These are phyloP conservation scores for Phytophthora pluvialis DNA, from an alignment of 352 stramenopile species.

Conservation along the genomic window DNA sequence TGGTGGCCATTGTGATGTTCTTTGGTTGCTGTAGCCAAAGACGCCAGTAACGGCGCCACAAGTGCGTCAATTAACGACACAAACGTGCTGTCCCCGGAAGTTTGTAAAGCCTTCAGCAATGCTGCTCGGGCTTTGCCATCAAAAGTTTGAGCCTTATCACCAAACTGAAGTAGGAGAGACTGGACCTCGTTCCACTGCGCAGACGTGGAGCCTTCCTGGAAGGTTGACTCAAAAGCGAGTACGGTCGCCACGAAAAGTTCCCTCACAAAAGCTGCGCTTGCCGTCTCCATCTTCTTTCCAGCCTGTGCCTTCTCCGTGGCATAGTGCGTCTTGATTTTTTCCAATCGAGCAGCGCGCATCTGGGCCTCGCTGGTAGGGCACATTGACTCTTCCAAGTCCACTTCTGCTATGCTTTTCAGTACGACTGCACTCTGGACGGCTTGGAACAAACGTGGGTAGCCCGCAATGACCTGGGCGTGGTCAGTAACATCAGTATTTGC, in stretches of 20 bases:
- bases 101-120: constrained; percentile 39
- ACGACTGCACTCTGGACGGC: constrained; percentile 58
- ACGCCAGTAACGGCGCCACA: constrained; percentile 43
- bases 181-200: constrained; percentile 39
- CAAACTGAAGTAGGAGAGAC: constrained; percentile 32
- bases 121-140: constrained; percentile 20
- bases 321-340: constrained; percentile 64
- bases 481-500: constrained; percentile 48
- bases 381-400: constrained; percentile 64
- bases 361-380: constrained; percentile 62
- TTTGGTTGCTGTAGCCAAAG: constrained; percentile 27
- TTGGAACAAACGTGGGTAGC: constrained; percentile 67
- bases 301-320: constrained; percentile 25
- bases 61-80: constrained; percentile 42
- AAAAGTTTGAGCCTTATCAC: constrained; percentile 20
- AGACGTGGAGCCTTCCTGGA: constrained; percentile 18
- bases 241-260: constrained; percentile 61
- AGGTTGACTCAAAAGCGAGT: constrained; percentile 62
- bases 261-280: constrained; percentile 42
- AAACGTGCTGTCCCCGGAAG: constrained; percentile 49
- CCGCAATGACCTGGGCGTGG: constrained; percentile 46
- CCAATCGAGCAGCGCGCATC: constrained; percentile 50
- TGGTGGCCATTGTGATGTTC: neutral
- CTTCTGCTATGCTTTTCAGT: constrained; percentile 64
- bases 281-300: constrained; percentile 22